Conservation (phyloP, 2,329 filamentous ascomycete species). For the Talaromyces atroroseus region DNA sequence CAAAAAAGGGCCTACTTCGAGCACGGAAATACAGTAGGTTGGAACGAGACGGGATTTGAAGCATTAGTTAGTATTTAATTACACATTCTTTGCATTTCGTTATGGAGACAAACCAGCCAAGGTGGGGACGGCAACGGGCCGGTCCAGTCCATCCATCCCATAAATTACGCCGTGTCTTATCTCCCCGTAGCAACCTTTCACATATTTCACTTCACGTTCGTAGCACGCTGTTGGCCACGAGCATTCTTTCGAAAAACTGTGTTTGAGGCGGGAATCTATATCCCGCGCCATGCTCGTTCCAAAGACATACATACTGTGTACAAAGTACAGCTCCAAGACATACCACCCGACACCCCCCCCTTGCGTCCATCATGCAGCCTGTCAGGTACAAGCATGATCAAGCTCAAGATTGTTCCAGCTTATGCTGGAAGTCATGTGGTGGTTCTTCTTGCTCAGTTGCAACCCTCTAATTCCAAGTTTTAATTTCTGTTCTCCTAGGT, state of each 20-base stretch:
- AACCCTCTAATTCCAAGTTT: conserved; percentile 14
- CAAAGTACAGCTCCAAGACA: background rate
- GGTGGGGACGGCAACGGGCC: conserved; percentile 11
- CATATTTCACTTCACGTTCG: background rate
- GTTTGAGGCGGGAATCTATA: background rate
- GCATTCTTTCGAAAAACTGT: background rate
- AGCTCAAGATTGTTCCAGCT: conserved; percentile 1
- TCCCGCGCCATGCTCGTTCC: background rate
- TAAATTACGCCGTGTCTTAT: background rate
- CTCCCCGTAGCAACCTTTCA: background rate
- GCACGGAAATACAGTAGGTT: background rate
- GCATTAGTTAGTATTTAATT: no score
- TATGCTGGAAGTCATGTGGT: conserved; percentile 7
- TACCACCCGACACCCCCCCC: background rate
- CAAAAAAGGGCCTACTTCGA: background rate
- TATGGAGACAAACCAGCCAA: background rate
- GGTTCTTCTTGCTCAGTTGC: conserved; percentile 3
- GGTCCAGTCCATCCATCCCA: background rate
- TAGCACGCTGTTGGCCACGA: background rate
- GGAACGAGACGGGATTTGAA: background rate
- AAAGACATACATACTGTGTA: background rate
- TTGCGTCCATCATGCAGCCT: conserved; percentile 10
- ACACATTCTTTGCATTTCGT: background rate
- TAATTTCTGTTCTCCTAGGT: background rate
- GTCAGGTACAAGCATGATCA: conserved; percentile 14